phyloP scores from a whole-genome alignment of 2,329 filamentous ascomycete genomes.

The Ophiostoma himal-ulmi region DNA sequence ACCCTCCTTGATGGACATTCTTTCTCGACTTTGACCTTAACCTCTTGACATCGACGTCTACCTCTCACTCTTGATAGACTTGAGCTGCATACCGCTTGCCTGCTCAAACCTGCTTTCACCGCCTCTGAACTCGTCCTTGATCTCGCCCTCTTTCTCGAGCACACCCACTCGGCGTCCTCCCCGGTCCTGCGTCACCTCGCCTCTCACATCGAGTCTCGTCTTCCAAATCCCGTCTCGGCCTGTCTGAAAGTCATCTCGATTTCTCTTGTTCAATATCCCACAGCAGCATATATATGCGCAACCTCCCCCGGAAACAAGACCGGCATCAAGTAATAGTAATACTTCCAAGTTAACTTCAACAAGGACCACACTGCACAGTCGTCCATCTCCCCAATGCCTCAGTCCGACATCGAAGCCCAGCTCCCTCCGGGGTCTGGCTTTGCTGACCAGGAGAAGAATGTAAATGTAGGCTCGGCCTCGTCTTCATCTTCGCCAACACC shows the following conservation, averaged over 20 bases:
- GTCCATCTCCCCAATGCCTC: background rate
- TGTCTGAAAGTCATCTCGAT: background rate
- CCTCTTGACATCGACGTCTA: background rate
- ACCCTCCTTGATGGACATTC: background rate
- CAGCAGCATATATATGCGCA: background rate
- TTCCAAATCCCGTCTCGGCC: background rate
- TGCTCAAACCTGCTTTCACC: slow-evolving; percentile 1
- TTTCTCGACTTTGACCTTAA: background rate
- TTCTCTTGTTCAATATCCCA: background rate
- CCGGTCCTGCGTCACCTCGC: background rate
- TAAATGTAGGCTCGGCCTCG: background rate
- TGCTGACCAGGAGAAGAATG: background rate
- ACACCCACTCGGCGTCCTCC: background rate
- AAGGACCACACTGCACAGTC: background rate
- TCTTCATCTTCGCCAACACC: background rate
- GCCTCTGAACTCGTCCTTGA: background rate
- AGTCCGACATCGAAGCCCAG: slow-evolving; percentile 15
- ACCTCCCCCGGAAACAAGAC: background rate
- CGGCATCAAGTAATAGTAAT: no score
- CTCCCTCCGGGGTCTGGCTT: background rate
- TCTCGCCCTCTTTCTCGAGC: background rate
- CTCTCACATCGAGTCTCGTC: background rate
- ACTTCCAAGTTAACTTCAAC: background rate
- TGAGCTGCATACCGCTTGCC: background rate
- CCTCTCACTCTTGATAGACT: background rate